Evolutionary conservation across 2,329 filamentous ascomycete species (phyloP).

Genomic region (Colletotrichum gloeosporioides): DNA sequence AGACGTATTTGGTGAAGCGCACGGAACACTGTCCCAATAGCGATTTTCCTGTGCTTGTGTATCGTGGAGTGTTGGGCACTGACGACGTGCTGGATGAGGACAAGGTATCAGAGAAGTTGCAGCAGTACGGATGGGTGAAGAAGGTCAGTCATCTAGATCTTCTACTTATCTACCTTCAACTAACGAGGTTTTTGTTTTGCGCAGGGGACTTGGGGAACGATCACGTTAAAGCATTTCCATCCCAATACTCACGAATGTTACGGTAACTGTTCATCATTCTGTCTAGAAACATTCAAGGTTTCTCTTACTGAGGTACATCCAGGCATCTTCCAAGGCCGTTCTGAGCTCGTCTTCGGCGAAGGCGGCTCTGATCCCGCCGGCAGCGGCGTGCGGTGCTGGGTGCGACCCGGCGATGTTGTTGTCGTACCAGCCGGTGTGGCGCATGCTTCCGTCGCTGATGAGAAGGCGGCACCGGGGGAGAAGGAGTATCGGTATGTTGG

Average conservation of each 20-base stretch:
- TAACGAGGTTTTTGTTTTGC: background rate
- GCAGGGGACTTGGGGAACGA: conserved; percentile 26
- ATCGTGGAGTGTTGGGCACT: conserved; percentile 22
- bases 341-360: conserved; percentile 25
- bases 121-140: conserved; percentile 27
- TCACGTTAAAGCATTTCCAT: conserved; percentile 28
- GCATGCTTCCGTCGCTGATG: conserved; percentile 15
- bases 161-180: background rate
- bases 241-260: conserved; percentile 29
- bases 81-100: conserved; percentile 10
- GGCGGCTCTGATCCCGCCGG: conserved; percentile 14
- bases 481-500: conserved; percentile 27
- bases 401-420: conserved; percentile 25
- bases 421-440: conserved; percentile 26
- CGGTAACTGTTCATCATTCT: background rate
- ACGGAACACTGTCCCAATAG: conserved; percentile 22
- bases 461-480: background rate
- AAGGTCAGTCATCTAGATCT: background rate
- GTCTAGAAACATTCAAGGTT: fast-evolving
- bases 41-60: conserved; percentile 25
- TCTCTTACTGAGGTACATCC: background rate
- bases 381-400: conserved; percentile 19
- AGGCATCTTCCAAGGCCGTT: conserved; percentile 28
- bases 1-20: background rate
- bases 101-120: conserved; percentile 17